Conservation (phyloP, 1,139 yeast genomes). For the Candida sanyaensis region DNA sequence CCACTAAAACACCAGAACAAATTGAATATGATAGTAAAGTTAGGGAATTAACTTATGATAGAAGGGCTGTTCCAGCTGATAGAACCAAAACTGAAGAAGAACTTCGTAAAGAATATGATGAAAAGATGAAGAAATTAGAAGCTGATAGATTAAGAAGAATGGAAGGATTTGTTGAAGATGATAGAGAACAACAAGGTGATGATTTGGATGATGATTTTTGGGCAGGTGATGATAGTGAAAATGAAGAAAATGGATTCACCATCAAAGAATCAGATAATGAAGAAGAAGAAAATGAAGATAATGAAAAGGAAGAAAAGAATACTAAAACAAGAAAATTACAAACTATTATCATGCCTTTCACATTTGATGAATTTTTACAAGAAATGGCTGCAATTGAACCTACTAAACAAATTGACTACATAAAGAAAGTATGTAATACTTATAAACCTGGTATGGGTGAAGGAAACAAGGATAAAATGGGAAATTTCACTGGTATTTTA, state of each 20-base stretch:
- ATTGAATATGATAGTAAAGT: conserved; percentile 74
- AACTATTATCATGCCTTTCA: conserved; percentile 54
- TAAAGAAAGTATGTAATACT: conserved; percentile 56
- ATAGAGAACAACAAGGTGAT: conserved; percentile 62
- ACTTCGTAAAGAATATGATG: conserved; percentile 65
- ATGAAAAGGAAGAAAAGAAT: conserved; percentile 5
- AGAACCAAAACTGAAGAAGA: conserved; percentile 94
- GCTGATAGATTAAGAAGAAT: conserved; percentile 79
- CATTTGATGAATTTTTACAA: conserved; percentile 51
- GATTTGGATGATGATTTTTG: conserved; percentile 66
- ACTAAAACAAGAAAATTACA: conserved; percentile 16
- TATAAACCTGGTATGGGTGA: conserved; percentile 78
- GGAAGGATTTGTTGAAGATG: conserved; percentile 58
- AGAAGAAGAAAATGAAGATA: conserved; percentile 23
- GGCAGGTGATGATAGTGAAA: conserved; percentile 53
- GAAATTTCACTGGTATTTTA: conserved; percentile 62
- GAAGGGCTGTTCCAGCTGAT: conserved; percentile 94
- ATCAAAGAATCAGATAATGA: conserved; percentile 21
- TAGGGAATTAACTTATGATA: conserved; percentile 77
- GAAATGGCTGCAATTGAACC: conserved; percentile 28
- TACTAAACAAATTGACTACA: conserved; percentile 46
- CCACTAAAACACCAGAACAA: conserved; percentile 46
- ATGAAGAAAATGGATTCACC: conserved; percentile 35
- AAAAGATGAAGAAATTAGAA: conserved; percentile 68
- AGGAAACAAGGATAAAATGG: conserved; percentile 80